Percentiles rank a stretch among this genome's conserved stretches.
Evolutionary conservation across 768 basidiomycete species (phyloP).

Genomic region (Cyclocybe aegerita): DNA sequence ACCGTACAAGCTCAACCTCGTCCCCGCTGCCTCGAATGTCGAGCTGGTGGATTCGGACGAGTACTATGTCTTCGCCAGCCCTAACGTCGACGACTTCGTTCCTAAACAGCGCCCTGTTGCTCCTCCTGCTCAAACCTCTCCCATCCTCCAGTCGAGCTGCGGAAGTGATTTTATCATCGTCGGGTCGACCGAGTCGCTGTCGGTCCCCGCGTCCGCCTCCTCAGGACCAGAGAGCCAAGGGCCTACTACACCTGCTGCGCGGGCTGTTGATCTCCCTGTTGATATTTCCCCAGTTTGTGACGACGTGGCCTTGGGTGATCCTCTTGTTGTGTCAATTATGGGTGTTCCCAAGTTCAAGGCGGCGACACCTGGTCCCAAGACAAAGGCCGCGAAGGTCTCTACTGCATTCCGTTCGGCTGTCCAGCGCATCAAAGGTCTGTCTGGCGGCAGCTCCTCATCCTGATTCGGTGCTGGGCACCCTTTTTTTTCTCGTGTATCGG

Average conservation of each 20-base stretch:
- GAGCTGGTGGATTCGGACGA: slow-evolving; percentile 26
- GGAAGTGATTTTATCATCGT: slow-evolving; percentile 16
- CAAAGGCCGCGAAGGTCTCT: slow-evolving; percentile 24
- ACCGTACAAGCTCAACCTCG: not conserved
- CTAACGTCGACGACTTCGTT: slow-evolving; percentile 24
- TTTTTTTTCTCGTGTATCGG: slow-evolving; percentile 1
- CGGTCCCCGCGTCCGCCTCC: slow-evolving; percentile 22
- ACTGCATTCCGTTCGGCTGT: slow-evolving; percentile 39
- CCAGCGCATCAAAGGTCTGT: slow-evolving; percentile 35
- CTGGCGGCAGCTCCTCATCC: slow-evolving; percentile 21
- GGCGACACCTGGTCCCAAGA: slow-evolving; percentile 14
- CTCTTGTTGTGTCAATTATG: slow-evolving; percentile 11
- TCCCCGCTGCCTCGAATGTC: slow-evolving; percentile 1
- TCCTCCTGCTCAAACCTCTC: not conserved
- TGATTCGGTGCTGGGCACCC: slow-evolving; percentile 16
- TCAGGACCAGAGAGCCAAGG: slow-evolving; percentile 40
- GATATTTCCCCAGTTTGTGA: slow-evolving; percentile 43
- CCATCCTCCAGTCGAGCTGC: slow-evolving; percentile 11
- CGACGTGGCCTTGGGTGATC: slow-evolving; percentile 33
- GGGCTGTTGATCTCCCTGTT: slow-evolving; percentile 37
- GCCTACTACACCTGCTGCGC: slow-evolving; percentile 48
- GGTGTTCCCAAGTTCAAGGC: slow-evolving; percentile 11
- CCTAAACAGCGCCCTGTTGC: slow-evolving; percentile 11
- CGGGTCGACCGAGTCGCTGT: slow-evolving; percentile 14
- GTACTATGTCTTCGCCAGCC: slow-evolving; percentile 34